Percentiles rank a stretch among this genome's conserved stretches.
phyloP scores from a whole-genome alignment of 1,284 basidiomycete genomes.

The Melanopsichium pennsylvanicum region DNA sequence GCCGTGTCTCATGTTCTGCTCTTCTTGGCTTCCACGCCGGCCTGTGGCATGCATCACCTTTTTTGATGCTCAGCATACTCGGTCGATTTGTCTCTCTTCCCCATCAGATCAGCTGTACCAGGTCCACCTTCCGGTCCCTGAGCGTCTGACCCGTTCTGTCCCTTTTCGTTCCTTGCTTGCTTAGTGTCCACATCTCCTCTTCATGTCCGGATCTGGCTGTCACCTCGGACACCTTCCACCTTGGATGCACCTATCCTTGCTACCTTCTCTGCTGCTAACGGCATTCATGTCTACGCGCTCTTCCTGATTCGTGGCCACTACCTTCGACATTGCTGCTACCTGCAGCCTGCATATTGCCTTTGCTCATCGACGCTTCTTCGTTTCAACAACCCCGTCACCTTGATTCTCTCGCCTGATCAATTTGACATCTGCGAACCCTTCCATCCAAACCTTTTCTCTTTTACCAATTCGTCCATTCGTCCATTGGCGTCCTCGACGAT shows the following conservation, averaged over 20 bases:
- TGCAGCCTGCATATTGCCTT: constrained; percentile 1
- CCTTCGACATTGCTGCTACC: background rate
- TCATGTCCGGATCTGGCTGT: constrained; percentile 34
- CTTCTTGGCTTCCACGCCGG: constrained; percentile 32
- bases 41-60: constrained; percentile 8
- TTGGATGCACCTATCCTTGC: constrained; percentile 10
- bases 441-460: background rate
- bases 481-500: background rate
- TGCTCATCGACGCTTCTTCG: constrained; percentile 4
- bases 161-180: background rate
- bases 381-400: background rate
- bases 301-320: constrained; percentile 15
- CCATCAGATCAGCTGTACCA: too few relatives aligned
- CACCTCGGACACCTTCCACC: constrained; percentile 9
- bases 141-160: background rate
- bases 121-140: background rate
- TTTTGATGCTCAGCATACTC: background rate
- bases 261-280: constrained; percentile 3
- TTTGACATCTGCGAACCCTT: background rate
- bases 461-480: constrained; percentile 26
- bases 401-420: background rate
- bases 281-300: background rate
- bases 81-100: background rate
- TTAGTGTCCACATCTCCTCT: constrained; percentile 6
- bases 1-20: constrained; percentile 20